phyloP scores from a whole-genome alignment of 495 filamentous ascomycete species.

The Penicillium pulvis region DNA sequence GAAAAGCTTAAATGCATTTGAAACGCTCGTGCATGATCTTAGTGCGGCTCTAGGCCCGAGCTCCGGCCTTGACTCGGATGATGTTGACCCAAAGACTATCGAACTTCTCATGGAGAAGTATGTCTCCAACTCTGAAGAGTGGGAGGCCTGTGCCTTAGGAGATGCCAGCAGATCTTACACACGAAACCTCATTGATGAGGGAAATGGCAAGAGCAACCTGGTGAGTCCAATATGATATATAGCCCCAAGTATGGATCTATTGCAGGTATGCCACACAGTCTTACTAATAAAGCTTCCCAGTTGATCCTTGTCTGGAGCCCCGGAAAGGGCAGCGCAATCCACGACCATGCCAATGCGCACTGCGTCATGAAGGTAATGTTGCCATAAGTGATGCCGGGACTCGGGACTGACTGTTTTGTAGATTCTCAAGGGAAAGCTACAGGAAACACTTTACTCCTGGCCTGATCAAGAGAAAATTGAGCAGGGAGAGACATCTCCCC shows the following conservation, averaged over 20 bases:
- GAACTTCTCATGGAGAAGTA: conserved; percentile 72
- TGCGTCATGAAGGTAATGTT: conserved; percentile 60
- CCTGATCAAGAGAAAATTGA: conserved; percentile 55
- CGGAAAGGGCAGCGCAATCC: conserved; percentile 79
- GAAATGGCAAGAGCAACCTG: conserved; percentile 89
- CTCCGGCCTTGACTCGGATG: conserved; percentile 76
- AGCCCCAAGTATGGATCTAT: not conserved
- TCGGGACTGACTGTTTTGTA: conserved; percentile 21
- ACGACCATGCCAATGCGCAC: conserved; percentile 86
- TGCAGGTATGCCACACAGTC: not conserved
- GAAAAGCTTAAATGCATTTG: conserved; percentile 52
- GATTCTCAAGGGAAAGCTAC: conserved; percentile 73
- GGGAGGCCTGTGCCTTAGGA: conserved; percentile 68
- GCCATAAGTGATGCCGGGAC: not conserved
- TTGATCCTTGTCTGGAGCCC: conserved; percentile 92
- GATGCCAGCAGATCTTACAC: conserved; percentile 73
- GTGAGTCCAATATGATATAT: conserved; percentile 46
- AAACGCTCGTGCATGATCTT: conserved; percentile 72
- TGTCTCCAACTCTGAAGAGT: conserved; percentile 63
- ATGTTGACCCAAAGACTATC: conserved; percentile 72
- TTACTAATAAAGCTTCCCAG: conserved; percentile 33
- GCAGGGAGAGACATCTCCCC: conserved; percentile 52
- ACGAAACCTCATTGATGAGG: conserved; percentile 84
- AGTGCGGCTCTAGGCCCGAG: conserved; percentile 71
- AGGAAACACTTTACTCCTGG: conserved; percentile 79